Evolutionary conservation across 352 stramenopile genomes (phyloP).

Genomic region (Pythium plurisporium): DNA sequence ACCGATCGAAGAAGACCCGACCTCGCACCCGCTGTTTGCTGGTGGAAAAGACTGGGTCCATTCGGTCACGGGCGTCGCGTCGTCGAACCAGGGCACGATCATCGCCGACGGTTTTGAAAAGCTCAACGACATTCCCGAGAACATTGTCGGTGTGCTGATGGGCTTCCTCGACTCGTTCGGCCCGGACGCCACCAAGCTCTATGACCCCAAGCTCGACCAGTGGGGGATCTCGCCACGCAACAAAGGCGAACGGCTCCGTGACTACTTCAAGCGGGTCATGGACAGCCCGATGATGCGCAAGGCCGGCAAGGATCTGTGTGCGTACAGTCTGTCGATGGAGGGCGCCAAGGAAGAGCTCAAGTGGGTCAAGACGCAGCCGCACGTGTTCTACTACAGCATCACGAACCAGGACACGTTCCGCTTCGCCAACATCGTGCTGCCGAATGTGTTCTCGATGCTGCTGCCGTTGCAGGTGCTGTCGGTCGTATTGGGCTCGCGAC

Average conservation of each 20-base stretch:
- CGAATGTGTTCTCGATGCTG: conserved; percentile 21
- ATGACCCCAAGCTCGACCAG: conserved; percentile 33
- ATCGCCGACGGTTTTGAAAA: conserved; percentile 19
- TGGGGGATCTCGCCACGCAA: conserved; percentile 15
- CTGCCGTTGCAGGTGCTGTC: conserved; percentile 18
- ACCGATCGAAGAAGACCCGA: conserved; percentile 20
- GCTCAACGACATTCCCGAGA: conserved; percentile 17
- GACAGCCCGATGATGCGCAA: conserved; percentile 17
- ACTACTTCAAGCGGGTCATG: conserved; percentile 27
- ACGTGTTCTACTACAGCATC: conserved; percentile 35
- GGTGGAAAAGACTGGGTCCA: conserved; percentile 36
- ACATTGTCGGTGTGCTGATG: conserved; percentile 12
- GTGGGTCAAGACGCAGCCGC: conserved; percentile 30
- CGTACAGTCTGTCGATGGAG: conserved; percentile 26
- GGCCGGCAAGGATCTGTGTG: conserved; percentile 21
- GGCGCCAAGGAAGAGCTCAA: conserved; percentile 26
- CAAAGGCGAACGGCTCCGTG: conserved; percentile 17
- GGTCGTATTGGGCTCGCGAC: conserved; percentile 21
- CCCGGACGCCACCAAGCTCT: conserved; percentile 9
- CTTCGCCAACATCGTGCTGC: conserved; percentile 19
- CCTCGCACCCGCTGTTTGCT: conserved; percentile 22
- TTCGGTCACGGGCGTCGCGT: conserved; percentile 30
- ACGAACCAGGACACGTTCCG: conserved; percentile 28
- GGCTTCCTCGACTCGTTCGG: conserved; percentile 16
- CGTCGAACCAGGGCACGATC: conserved; percentile 25